Percentiles rank a stretch among this genome's conserved stretches.
These are phyloP conservation scores for Ilyonectria robusta DNA, from an alignment of 2,329 filamentous ascomycete genomes.

Conservation along the genomic window DNA sequence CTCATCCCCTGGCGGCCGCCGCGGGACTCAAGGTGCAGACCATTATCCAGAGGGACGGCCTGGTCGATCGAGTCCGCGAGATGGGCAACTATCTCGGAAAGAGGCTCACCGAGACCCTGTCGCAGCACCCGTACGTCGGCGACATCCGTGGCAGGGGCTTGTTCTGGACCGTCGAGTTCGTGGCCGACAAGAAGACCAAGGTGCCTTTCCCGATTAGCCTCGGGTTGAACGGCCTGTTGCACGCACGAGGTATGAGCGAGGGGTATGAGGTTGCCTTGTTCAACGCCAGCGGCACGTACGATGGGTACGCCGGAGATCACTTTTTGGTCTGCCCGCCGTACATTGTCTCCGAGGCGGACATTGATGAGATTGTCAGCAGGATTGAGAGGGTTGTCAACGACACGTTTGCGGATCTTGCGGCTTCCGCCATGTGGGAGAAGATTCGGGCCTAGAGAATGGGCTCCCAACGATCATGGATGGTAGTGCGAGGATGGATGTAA, in stretches of 20 bases:
- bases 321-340: conserved; percentile 41
- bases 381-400: conserved; percentile 36
- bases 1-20: conserved; percentile 46
- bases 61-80: conserved; percentile 36
- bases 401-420: conserved; percentile 34
- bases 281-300: conserved; percentile 41
- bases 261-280: conserved; percentile 41
- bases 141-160: conserved; percentile 39
- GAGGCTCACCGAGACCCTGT: conserved; percentile 30
- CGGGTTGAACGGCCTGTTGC: conserved; percentile 28
- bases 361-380: conserved; percentile 40
- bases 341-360: conserved; percentile 31
- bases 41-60: conserved; percentile 37
- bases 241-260: conserved; percentile 36
- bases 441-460: neutral
- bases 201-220: conserved; percentile 34
- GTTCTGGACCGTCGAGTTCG: conserved; percentile 43
- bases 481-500: too few relatives aligned
- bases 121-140: conserved; percentile 33
- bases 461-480: too few relatives aligned
- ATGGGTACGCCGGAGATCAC: conserved; percentile 41
- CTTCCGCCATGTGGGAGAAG: conserved; percentile 37
- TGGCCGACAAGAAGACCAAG: conserved; percentile 40
- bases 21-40: conserved; percentile 48
- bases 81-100: conserved; percentile 35